Evolutionary conservation across 192 early-diverging fungal genomes (phyloP).

Genomic region (Linderina pennispora): DNA sequence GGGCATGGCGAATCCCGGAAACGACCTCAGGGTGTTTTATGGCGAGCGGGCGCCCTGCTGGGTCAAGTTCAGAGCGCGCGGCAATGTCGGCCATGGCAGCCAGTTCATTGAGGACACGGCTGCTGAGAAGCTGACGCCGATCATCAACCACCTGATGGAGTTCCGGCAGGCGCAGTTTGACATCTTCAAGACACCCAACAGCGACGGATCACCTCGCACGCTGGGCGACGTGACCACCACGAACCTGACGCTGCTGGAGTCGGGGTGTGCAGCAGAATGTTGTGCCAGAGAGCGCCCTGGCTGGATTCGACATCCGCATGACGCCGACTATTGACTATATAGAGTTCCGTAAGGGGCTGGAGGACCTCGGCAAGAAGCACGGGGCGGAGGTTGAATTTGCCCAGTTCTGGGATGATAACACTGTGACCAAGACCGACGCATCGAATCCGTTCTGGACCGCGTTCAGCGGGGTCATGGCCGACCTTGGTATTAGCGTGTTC

Average conservation of each 20-base stretch:
- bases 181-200: slow-evolving; percentile 48
- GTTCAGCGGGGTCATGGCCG: slow-evolving; percentile 51
- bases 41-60: slow-evolving; percentile 85
- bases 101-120: slow-evolving; percentile 76
- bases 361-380: slow-evolving; percentile 26
- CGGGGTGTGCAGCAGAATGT: slow-evolving; percentile 77
- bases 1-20: slow-evolving; percentile 66
- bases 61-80: slow-evolving; percentile 63
- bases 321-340: slow-evolving; percentile 60
- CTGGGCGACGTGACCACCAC: slow-evolving; percentile 77
- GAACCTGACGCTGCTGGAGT: slow-evolving; percentile 72
- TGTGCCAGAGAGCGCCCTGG: slow-evolving; percentile 62
- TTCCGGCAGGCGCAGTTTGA: slow-evolving; percentile 61
- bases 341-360: slow-evolving; percentile 48
- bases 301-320: slow-evolving; percentile 73
- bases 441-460: slow-evolving; percentile 64
- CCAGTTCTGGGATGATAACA: slow-evolving; percentile 54
- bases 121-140: slow-evolving; percentile 56
- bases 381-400: slow-evolving; percentile 58
- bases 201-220: slow-evolving; percentile 42
- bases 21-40: slow-evolving; percentile 71
- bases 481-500: slow-evolving; percentile 49
- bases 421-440: slow-evolving; percentile 47
- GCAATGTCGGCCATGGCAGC: slow-evolving; percentile 75
- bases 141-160: slow-evolving; percentile 63